phyloP scores from a whole-genome alignment of 257 asterid species.

The Ehretia macrophylla region DNA sequence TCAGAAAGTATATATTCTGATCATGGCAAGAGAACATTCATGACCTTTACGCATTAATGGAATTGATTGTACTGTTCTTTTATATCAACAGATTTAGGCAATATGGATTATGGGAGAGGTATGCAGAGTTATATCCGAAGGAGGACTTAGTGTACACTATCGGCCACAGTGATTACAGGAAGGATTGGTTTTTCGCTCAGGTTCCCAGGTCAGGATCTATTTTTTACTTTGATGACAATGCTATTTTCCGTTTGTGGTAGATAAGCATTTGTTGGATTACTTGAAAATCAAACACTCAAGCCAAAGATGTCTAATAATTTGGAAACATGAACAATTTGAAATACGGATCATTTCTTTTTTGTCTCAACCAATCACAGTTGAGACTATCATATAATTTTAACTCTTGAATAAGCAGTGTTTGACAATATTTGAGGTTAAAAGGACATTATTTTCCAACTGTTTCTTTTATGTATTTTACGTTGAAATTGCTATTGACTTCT shows the following conservation, averaged over 20 bases:
- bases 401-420: no score
- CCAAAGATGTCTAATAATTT: no score
- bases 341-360: no score
- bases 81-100: background rate
- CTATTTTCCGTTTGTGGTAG: no score
- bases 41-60: conserved; percentile 16
- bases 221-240: no score
- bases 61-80: conserved; percentile 27
- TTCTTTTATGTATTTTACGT: background rate
- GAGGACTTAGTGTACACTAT: conserved; percentile 56
- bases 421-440: background rate
- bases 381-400: no score
- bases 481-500: background rate
- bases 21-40: background rate
- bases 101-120: conserved; percentile 74
- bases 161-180: conserved; percentile 58
- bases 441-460: background rate
- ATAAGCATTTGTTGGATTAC: background rate
- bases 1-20: background rate
- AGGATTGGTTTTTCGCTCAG: conserved; percentile 80
- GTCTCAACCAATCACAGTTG: no score
- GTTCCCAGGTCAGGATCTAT: conserved; percentile 47
- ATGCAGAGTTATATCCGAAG: conserved; percentile 51
- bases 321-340: no score
- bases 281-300: background rate